These are phyloP conservation scores for Carex arenaria DNA, from an alignment of 202 grass and related monocot genomes.

Conservation along the genomic window DNA sequence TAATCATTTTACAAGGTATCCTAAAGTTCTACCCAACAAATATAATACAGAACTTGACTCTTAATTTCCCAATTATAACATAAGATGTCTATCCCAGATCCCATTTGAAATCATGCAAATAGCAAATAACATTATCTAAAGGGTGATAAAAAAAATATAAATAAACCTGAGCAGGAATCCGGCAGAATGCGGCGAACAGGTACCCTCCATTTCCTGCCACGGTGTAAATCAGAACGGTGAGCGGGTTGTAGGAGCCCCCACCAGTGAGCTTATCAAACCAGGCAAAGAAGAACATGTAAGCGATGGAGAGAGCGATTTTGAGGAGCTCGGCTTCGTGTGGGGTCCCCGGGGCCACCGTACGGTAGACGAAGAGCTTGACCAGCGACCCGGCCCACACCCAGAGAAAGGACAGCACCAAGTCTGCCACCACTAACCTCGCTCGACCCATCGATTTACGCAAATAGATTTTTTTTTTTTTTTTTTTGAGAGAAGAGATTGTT, in stretches of 20 bases:
- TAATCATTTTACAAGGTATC: neutral
- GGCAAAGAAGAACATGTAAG: conserved; percentile 96
- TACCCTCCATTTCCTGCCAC: conserved; percentile 43
- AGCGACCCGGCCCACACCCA: conserved; percentile 87
- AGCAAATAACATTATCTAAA: neutral
- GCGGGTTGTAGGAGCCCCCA: conserved; percentile 84
- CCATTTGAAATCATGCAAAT: neutral
- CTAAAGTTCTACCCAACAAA: neutral
- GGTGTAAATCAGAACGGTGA: conserved; percentile 60
- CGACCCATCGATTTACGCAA: conserved; percentile 17
- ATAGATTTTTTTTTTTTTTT: neutral
- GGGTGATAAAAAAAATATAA: neutral
- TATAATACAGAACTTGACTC: neutral
- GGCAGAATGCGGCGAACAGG: conserved; percentile 54
- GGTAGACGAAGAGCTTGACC: conserved; percentile 72
- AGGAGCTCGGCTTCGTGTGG: conserved; percentile 54
- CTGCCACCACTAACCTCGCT: conserved; percentile 42
- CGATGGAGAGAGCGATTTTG: conserved; percentile 64
- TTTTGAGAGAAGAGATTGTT: neutral
- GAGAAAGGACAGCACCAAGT: conserved; percentile 55
- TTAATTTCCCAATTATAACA: neutral
- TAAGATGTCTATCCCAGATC: neutral
- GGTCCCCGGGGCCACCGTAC: conserved; percentile 38
- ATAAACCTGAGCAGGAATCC: conserved; percentile 85
- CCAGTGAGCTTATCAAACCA: conserved; percentile 50